Base-by-base conservation (phyloP, 2,329 filamentous ascomycete species). In the Diaporthe destruens region DNA sequence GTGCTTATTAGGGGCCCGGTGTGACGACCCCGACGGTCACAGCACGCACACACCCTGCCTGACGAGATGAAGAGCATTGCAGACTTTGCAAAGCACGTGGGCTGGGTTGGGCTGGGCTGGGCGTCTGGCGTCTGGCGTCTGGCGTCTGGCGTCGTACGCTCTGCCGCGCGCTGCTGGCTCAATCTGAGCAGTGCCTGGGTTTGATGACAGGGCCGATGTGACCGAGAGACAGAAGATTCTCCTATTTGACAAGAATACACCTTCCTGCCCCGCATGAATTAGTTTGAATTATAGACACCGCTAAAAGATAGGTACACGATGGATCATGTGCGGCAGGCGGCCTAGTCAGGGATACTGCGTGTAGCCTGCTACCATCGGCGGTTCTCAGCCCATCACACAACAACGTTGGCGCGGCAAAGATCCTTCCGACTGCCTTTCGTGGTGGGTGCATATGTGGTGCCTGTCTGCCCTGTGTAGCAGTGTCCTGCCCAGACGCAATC, bases 11-110 rank as follows among this genome's bases (percentile, higher is more conserved):
- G 39, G 23, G 18, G n/a, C n/a, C 20, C 61, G 25, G 44, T 65
- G 61, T 65, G 61, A 65, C 39, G 7, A 51, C 44, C 61, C 61
- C 51, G 61, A 53, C n/a, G 61, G 18, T 20, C 61, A 65, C 61
- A 51, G 61, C 61, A 39, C 44, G 32, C 61, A 44, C 51, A 29
- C 44, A 65, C 61, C 61, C 44, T 65, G 61, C 59, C 7, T 32
- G 12, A 51, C 42, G 18, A 53, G 44, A 65, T 39, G 61, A 65
- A 65, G 47, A 51, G 59, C 44, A 65, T 32, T 51, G 56, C 56
- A 42, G 36, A n/a, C 42, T n/a, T 65, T 23, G 9, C 34, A 57
- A 63, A 32, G 25, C 39, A 47, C 39, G 14, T 12, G 25, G 34
- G 29, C 57, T 49, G 44, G 20, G 44, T 18, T 42, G 18, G 25